A percentile compares a stretch with the other conserved stretches of the same genome.
These are phyloP conservation scores for Monosporascus sp. DNA, from an alignment of 2,329 filamentous ascomycete genomes.

Conservation along the genomic window DNA sequence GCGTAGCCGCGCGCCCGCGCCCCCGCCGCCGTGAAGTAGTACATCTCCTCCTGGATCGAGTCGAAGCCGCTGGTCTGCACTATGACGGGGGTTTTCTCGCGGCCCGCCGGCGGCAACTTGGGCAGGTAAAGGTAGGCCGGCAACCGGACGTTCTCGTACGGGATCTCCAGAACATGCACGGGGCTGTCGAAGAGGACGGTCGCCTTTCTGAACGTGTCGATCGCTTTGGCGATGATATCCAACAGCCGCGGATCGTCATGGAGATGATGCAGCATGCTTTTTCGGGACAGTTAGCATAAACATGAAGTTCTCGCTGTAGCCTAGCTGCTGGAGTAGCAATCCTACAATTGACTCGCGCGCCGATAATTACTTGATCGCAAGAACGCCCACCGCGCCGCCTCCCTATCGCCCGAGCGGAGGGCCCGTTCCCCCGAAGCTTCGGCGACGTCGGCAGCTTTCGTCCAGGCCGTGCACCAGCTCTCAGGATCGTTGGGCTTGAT, in stretches of 20 bases:
- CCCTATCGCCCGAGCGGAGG: slow-evolving; percentile 19
- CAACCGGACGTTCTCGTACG: slow-evolving; percentile 29
- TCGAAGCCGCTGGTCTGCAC: slow-evolving; percentile 32
- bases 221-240: too few species aligned
- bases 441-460: slow-evolving; percentile 22
- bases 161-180: slow-evolving; percentile 4
- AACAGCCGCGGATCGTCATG: too few species aligned
- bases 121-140: slow-evolving; percentile 34
- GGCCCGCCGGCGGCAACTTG: slow-evolving; percentile 6
- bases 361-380: slow-evolving; percentile 36
- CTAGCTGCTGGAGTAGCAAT: neutral
- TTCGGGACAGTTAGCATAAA: neutral
- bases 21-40: slow-evolving; percentile 22
- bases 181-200: too few species aligned
- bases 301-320: neutral
- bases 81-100: slow-evolving; percentile 28
- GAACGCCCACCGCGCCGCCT: slow-evolving; percentile 28
- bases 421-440: slow-evolving; percentile 31
- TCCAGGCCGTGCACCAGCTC: slow-evolving; percentile 34
- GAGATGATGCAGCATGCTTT: too few species aligned
- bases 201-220: too few species aligned
- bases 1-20: slow-evolving; percentile 32
- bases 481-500: slow-evolving; percentile 33
- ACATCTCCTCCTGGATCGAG: slow-evolving; percentile 35
- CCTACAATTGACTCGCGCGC: slow-evolving; percentile 22